phyloP scores from a whole-genome alignment of 176 grass and related monocot genomes.

The Urochloa ruziziensis region DNA sequence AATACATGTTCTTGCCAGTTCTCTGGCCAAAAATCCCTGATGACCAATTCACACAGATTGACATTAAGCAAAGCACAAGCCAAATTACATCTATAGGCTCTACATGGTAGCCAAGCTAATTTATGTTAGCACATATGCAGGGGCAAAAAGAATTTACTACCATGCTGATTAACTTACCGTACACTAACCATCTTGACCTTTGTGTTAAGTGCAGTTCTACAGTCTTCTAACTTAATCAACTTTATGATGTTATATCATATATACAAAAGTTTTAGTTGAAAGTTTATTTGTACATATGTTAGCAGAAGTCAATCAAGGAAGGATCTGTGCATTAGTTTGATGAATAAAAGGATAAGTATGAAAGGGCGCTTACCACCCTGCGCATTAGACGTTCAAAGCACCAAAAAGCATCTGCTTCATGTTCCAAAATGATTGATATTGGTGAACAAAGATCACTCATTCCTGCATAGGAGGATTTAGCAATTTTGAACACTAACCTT shows the following conservation, averaged over 20 bases:
- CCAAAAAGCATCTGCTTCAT: slow-evolving; percentile 99
- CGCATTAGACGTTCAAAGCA: slow-evolving; percentile 99
- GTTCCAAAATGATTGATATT: slow-evolving; percentile 86
- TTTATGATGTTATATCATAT: neutral
- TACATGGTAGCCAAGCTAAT: neutral
- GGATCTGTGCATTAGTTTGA: neutral
- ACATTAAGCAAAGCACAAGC: neutral
- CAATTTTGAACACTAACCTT: slow-evolving; percentile 15
- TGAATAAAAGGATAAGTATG: slow-evolving; percentile 3
- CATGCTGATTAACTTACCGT: neutral
- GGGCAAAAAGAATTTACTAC: neutral
- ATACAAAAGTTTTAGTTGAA: neutral
- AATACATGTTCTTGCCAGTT: neutral
- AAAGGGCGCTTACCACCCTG: slow-evolving; percentile 61
- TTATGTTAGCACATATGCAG: neutral
- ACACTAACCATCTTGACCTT: neutral
- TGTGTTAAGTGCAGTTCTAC: neutral
- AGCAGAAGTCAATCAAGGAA: slow-evolving; percentile 15
- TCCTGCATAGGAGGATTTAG: slow-evolving; percentile 51
- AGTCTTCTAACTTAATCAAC: neutral
- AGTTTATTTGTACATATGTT: neutral
- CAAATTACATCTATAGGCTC: neutral
- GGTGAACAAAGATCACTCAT: slow-evolving; percentile 99
- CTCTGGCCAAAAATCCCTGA: neutral
- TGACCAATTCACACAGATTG: neutral